Percentiles rank a stretch among this genome's conserved stretches.
phyloP scores from a whole-genome alignment of 2,329 filamentous ascomycete genomes.

The Gyromitra esculenta region DNA sequence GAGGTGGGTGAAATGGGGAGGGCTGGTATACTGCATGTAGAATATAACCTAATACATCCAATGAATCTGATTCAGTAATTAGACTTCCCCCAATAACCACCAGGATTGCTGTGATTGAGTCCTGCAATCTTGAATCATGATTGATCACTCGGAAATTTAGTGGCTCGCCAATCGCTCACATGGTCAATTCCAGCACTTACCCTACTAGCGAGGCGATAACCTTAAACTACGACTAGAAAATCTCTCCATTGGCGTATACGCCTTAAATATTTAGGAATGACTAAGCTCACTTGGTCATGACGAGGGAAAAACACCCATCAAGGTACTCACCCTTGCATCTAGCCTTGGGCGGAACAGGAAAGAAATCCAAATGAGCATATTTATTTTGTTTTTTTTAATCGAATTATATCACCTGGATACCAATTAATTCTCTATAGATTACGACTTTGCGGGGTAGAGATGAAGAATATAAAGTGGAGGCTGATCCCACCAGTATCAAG shows the following conservation, averaged over 20 bases:
- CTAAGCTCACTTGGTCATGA: background rate
- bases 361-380: background rate
- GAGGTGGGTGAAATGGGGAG: no score
- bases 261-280: background rate
- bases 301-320: constrained; percentile 5
- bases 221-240: background rate
- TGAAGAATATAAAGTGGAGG: constrained; percentile 12
- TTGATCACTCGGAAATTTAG: background rate
- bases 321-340: constrained; percentile 24
- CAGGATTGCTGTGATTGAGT: background rate
- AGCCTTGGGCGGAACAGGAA: background rate
- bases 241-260: background rate
- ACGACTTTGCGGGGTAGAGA: constrained; percentile 18
- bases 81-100: background rate
- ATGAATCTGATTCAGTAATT: no score
- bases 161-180: background rate
- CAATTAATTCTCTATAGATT: no score
- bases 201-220: background rate
- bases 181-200: background rate
- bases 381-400: constrained; percentile 6
- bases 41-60: no score
- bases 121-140: background rate
- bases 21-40: no score
- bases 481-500: background rate
- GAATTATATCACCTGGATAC: no score